Conservation (phyloP, 345 rosid genomes). For the Eucalyptus cloeziana region DNA sequence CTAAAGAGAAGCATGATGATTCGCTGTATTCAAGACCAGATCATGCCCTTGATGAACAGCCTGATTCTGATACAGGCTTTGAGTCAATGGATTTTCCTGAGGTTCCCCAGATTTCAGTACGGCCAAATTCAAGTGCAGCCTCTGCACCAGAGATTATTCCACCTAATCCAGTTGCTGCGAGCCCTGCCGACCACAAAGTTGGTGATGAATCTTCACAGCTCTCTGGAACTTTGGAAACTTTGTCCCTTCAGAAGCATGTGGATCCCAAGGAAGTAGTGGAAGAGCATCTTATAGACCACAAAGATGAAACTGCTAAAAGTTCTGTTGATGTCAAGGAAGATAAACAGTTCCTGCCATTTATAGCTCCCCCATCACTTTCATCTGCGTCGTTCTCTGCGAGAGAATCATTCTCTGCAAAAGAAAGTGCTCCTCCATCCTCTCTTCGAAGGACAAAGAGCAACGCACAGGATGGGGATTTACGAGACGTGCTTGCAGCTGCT, state of each 20-base stretch:
- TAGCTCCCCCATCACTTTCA: constrained; percentile 32
- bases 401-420: constrained; percentile 2
- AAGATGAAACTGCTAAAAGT: constrained; percentile 12
- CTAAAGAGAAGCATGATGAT: constrained; percentile 55
- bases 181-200: not conserved
- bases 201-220: constrained; percentile 17
- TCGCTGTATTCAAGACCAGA: constrained; percentile 8
- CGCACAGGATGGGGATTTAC: constrained; percentile 40
- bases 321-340: constrained; percentile 16
- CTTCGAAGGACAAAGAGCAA: constrained; percentile 21
- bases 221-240: constrained; percentile 6
- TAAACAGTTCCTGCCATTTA: constrained; percentile 53
- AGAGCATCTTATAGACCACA: constrained; percentile 11
- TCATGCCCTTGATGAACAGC: constrained; percentile 18
- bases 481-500: constrained; percentile 79
- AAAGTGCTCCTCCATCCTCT: not conserved
- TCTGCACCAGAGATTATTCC: constrained; percentile 25
- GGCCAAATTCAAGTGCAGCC: constrained; percentile 14
- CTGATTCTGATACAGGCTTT: constrained; percentile 45
- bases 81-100: constrained; percentile 63
- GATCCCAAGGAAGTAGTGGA: constrained; percentile 12
- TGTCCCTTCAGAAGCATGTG: constrained; percentile 10
- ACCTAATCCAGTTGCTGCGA: not conserved
- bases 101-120: constrained; percentile 48
- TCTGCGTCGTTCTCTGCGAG: constrained; percentile 11